A percentile compares a stretch with the other conserved stretches of the same genome.
Conservation (phyloP, 495 filamentous ascomycete genomes). For the Tirmania nivea region DNA sequence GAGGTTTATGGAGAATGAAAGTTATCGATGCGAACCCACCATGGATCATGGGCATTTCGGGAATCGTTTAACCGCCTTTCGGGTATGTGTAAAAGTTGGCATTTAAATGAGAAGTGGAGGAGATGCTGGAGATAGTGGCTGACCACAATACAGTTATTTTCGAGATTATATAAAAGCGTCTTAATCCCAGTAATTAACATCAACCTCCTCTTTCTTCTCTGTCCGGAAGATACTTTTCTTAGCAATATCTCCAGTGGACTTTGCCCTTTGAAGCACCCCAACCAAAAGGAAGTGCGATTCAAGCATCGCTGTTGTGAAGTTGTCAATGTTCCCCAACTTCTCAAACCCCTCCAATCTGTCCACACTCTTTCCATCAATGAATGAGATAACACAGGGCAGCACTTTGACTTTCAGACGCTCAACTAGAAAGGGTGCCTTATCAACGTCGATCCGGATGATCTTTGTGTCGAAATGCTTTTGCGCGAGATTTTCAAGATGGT, state of each 20-base stretch:
- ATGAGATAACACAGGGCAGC: constrained; percentile 54
- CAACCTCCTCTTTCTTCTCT: constrained; percentile 23
- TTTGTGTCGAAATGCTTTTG: constrained; percentile 43
- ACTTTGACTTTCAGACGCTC: constrained; percentile 47
- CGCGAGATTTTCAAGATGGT: constrained; percentile 28
- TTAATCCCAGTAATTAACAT: constrained; percentile 46
- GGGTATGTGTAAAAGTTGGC: too few relatives aligned
- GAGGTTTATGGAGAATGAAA: too few relatives aligned
- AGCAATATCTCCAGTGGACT: constrained; percentile 26
- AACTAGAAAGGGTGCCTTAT: constrained; percentile 51
- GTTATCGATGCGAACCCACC: too few relatives aligned
- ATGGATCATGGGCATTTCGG: too few relatives aligned
- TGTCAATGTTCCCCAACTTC: constrained; percentile 40
- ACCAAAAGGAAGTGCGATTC: constrained; percentile 39
- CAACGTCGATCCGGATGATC: constrained; percentile 47
- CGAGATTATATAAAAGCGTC: neutral
- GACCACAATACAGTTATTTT: too few relatives aligned
- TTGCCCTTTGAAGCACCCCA: constrained; percentile 37
- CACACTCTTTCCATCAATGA: constrained; percentile 42
- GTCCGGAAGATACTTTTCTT: constrained; percentile 18
- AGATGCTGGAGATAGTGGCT: too few relatives aligned
- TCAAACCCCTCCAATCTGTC: constrained; percentile 60
- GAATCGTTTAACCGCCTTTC: too few relatives aligned
- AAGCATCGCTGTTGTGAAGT: constrained; percentile 38
- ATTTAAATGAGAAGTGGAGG: too few relatives aligned